phyloP scores from a whole-genome alignment of 2,329 filamentous ascomycete species.

The Mycogone perniciosa region DNA sequence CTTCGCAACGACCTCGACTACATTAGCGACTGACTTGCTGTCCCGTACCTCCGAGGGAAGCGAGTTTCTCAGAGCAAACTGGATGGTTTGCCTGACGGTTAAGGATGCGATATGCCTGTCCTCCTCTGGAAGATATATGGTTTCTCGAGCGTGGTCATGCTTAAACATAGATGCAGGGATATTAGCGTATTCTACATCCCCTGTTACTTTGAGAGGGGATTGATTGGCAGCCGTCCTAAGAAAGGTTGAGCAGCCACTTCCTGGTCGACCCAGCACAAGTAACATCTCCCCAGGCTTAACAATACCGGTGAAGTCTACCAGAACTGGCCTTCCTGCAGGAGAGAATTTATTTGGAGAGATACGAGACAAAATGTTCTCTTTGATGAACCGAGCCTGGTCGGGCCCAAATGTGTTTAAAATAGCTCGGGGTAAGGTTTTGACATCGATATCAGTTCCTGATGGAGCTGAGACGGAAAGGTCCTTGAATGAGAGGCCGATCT shows the following conservation, averaged over 20 bases:
- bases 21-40: slow-evolving; percentile 40
- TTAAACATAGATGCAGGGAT: slow-evolving; percentile 57
- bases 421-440: slow-evolving; percentile 63
- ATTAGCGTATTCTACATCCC: slow-evolving; percentile 44
- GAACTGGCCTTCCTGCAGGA: slow-evolving; percentile 48
- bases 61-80: slow-evolving; percentile 61
- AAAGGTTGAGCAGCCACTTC: slow-evolving; percentile 64
- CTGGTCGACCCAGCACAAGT: slow-evolving; percentile 61
- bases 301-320: slow-evolving; percentile 64
- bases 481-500: slow-evolving; percentile 64
- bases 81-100: slow-evolving; percentile 63
- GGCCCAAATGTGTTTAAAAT: slow-evolving; percentile 69
- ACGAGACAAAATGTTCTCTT: slow-evolving; percentile 1
- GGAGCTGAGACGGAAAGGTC: slow-evolving; percentile 66
- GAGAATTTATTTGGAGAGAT: neutral
- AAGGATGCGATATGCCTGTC: slow-evolving; percentile 59
- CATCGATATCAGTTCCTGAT: slow-evolving; percentile 57
- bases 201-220: slow-evolving; percentile 22
- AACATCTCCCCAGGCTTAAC: slow-evolving; percentile 69
- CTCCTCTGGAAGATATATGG: slow-evolving; percentile 66
- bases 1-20: slow-evolving; percentile 50
- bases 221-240: slow-evolving; percentile 64
- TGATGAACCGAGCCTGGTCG: slow-evolving; percentile 59
- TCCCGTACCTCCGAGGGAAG: slow-evolving; percentile 35
- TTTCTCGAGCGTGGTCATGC: slow-evolving; percentile 40